Evolutionary conservation across 768 basidiomycete species (phyloP), one percentile per base, ranked within the genome.

Genomic region (Boletus subparvulus): DNA sequence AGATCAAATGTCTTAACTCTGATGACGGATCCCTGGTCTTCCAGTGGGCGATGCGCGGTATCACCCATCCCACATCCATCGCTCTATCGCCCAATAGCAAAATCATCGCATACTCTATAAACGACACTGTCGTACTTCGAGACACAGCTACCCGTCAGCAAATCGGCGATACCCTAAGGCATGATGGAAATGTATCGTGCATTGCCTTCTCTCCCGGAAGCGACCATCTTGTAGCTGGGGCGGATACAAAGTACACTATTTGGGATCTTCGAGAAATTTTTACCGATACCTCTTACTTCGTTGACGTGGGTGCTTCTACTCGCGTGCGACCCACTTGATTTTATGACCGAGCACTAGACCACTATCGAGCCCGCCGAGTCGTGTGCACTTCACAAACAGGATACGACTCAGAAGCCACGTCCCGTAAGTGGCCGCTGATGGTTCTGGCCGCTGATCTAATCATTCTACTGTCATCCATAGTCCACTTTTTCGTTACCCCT

Each of bases 31-130:
- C 55, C 3, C 16, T 62, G 12, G 16, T 54, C 28, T 54, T n/a
- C 17, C 62, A 63, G 37, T 63, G 62, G 61, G 14, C 62, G 9
- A 26, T 46, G 46, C 58, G 58, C 19, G 58, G 52, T 19, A 21
- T 56, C 16, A 39, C n/a, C 21, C 24, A 54, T 24, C 62, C 54
- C 7, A 24, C 62, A 14, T 64, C 62, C 4, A 17, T 63, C 40
- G 30, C 30, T 17, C 28, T 63, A 33, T 63, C 62, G 3, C 58
- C 58, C 13, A 52, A 60, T 28, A 32, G 7, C 30, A 63, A 56
- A 56, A 1, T 63, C 30, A 52, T 63, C 32, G 62, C 62, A 10
- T 64, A 63, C 21, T 60, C 58, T 24, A 9, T 50, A 21, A 64
- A 64, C 19, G 19, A 45, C 4, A 21, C 43, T 2, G 43, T 63